These are phyloP conservation scores for Ustilago trichophora DNA, from an alignment of 1,284 basidiomycete species.

Conservation along the genomic window DNA sequence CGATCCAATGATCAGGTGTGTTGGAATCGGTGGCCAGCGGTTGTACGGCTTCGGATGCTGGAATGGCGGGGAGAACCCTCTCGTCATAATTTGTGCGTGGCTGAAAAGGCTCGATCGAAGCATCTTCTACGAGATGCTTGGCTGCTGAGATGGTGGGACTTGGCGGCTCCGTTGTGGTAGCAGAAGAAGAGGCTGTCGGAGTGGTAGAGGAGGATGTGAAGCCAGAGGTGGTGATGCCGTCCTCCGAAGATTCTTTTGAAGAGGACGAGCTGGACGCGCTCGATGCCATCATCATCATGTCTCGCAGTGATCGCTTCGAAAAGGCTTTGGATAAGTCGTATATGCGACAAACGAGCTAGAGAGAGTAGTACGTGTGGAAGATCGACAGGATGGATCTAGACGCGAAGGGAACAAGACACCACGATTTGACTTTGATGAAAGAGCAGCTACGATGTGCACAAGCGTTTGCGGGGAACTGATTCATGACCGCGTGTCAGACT, in stretches of 20 bases:
- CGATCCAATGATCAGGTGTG: slow-evolving; percentile 59
- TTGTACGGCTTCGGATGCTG: slow-evolving; percentile 32
- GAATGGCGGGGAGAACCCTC: slow-evolving; percentile 38
- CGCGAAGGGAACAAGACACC: no score
- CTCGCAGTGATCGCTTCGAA: no score
- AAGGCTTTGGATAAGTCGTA: no score
- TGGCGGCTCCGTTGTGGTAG: slow-evolving; percentile 40
- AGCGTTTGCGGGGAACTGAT: no score
- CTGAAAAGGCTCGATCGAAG: slow-evolving; percentile 14
- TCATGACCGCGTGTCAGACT: no score
- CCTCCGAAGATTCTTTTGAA: slow-evolving; percentile 31
- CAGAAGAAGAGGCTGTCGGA: slow-evolving; percentile 17
- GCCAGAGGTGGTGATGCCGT: slow-evolving; percentile 6
- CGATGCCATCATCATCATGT: background rate
- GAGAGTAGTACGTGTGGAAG: no score
- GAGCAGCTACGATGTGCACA: no score
- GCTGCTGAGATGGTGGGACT: slow-evolving; percentile 10
- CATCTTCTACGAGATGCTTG: slow-evolving; percentile 2
- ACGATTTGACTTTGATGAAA: no score
- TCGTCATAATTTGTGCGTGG: slow-evolving; percentile 32
- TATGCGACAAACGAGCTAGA: no score
- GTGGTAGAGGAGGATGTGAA: slow-evolving; percentile 18
- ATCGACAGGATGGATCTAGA: no score
- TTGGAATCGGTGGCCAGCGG: slow-evolving; percentile 48
- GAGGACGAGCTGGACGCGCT: slow-evolving; percentile 16